Conservation (phyloP, 805 yeast species). For the Cyberlindnera nakhonratchasimensis region DNA sequence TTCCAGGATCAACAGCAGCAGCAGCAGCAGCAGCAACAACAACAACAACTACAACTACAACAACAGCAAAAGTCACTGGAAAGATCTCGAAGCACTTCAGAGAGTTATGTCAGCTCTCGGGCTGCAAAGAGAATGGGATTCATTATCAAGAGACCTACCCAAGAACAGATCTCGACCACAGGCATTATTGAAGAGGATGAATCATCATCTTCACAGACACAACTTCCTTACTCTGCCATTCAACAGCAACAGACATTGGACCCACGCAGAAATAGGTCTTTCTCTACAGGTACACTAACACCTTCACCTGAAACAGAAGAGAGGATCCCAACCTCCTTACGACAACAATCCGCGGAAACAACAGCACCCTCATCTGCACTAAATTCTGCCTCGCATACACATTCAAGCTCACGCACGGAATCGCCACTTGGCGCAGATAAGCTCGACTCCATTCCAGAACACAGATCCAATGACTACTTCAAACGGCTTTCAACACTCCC, state of each 20-base stretch:
- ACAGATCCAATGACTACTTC: conserved; percentile 59
- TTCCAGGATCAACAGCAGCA: conserved; percentile 4
- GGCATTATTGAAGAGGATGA: conserved; percentile 28
- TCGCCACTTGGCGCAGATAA: conserved; percentile 15
- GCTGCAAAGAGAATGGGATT: conserved; percentile 78
- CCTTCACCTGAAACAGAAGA: conserved; percentile 8
- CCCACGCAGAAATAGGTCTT: conserved; percentile 24
- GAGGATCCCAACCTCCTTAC: neutral
- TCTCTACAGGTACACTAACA: conserved; percentile 15
- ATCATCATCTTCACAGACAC: conserved; percentile 4
- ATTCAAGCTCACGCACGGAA: conserved; percentile 8
- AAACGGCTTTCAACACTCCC: conserved; percentile 62
- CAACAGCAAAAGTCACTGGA: conserved; percentile 13
- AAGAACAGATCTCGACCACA: conserved; percentile 2
- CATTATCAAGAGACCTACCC: conserved; percentile 41
- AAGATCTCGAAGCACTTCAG: conserved; percentile 37
- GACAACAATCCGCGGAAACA: neutral
- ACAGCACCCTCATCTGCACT: neutral
- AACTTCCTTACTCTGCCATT: neutral
- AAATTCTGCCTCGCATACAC: neutral
- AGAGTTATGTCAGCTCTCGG: conserved; percentile 48
- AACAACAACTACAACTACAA: too few species aligned
- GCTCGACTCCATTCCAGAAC: conserved; percentile 33
- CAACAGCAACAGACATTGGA: conserved; percentile 6
- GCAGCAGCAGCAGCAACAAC: too few species aligned